Evolutionary conservation across 2,329 filamentous ascomycete genomes (phyloP), one percentile per base, ranked within the genome.

Genomic region (Talaromyces sp.): DNA sequence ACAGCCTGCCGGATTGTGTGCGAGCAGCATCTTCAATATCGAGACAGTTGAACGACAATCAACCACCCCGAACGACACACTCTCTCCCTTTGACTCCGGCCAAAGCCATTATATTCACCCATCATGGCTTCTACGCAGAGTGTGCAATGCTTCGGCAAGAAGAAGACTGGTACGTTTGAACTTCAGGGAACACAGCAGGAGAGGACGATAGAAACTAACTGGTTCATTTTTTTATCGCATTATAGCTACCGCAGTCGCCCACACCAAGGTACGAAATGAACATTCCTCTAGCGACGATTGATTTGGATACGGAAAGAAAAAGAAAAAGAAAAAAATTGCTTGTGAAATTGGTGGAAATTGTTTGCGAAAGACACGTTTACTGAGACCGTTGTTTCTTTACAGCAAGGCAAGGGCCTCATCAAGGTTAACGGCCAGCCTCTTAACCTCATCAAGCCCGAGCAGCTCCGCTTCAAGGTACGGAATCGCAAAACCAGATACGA

Each of bases 101-200:
- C 35, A 67, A 72, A 67, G 70, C 71, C 71, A 74, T 73, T 66
- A 62, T 63, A 67, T 65, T 64, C 82, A 89, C 75, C 63, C 82
- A 89, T 75, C 79, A 90, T 91, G 86, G 87, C 89, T 79, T 81
- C 86, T 73, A 81, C 84, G 72, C 87, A 89, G 81, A 89, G 85
- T 80, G 89, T 91, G 74, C 91, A 96, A 86, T 96, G 91, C 89
- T 97, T 97, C 89, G 92, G 92, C 88, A 97, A 97, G 88, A 92
- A 92, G 86, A 91, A 89, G 85, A 91, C 86, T 76, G 79, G 78
- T 80, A 73, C 66, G 75, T 66, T 52, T 40, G n/a, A 11, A 13
- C 2, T 36, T 45, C 28, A 28, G 25, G 25, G 25, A 25, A n/a
- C n/a, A n/a, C n/a, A 46, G n/a, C 11, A 21, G 22, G 21, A 33